Percentiles rank a stretch among this genome's conserved stretches.
These are phyloP conservation scores for Inonotus hispidus DNA, from an alignment of 1,284 basidiomycete species.

Conservation along the genomic window DNA sequence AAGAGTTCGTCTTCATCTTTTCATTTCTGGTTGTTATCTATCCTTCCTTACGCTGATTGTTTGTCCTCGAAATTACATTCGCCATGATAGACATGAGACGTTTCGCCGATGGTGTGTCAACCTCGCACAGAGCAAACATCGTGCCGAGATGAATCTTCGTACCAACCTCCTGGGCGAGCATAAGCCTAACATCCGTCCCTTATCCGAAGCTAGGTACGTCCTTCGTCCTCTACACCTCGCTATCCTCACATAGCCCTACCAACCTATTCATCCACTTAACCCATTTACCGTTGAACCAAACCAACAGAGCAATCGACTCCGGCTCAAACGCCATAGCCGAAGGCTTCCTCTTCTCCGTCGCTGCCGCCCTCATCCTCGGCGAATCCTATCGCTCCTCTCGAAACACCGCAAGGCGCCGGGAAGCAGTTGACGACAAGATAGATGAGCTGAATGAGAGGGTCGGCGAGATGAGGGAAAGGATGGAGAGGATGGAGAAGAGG, in stretches of 20 bases:
- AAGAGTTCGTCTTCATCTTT: slow-evolving; percentile 47
- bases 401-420: slow-evolving; percentile 68
- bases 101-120: slow-evolving; percentile 74
- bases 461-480: slow-evolving; percentile 37
- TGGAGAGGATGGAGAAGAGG: slow-evolving; percentile 41
- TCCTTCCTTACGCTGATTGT: background rate
- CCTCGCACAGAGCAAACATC: slow-evolving; percentile 80
- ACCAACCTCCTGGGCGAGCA: slow-evolving; percentile 79
- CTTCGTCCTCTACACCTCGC: background rate
- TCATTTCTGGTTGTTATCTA: background rate
- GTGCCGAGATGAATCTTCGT: slow-evolving; percentile 70
- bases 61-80: background rate
- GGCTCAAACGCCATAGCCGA: slow-evolving; percentile 85
- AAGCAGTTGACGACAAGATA: slow-evolving; percentile 68
- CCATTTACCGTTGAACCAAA: background rate
- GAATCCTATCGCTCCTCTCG: slow-evolving; percentile 76
- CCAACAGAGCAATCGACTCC: slow-evolving; percentile 76
- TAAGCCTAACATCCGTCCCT: slow-evolving; percentile 69
- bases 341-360: slow-evolving; percentile 81
- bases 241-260: background rate
- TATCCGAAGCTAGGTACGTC: slow-evolving; percentile 75
- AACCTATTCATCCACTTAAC: background rate
- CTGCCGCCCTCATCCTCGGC: slow-evolving; percentile 68
- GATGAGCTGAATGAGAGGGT: slow-evolving; percentile 51
- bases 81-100: slow-evolving; percentile 56